Conservation (phyloP, 306 rosid species). For the Glycine soja region DNA sequence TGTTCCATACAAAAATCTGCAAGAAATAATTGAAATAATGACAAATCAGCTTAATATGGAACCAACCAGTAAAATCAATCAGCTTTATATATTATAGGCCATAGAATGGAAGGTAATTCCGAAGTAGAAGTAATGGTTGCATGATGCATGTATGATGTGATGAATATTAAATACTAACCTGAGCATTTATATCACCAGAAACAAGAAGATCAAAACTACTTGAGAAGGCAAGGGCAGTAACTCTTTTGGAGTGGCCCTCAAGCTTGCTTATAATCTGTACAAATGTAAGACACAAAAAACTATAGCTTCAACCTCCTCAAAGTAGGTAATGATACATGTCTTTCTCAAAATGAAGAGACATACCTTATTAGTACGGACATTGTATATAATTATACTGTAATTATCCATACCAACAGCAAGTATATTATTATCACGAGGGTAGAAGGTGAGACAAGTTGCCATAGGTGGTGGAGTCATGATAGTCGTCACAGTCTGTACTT, state of each 20-base stretch:
- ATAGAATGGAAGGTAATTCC: background rate
- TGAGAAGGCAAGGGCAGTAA: constrained; percentile 58
- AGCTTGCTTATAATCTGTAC: constrained; percentile 46
- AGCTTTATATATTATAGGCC: background rate
- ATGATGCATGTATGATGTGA: background rate
- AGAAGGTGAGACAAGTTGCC: constrained; percentile 51
- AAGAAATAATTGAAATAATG: constrained; percentile 6
- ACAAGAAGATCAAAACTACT: constrained; percentile 42
- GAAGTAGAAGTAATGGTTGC: background rate
- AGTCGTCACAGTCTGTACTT: constrained; percentile 39
- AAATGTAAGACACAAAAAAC: constrained; percentile 1
- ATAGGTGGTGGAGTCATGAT: constrained; percentile 49
- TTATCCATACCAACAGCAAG: constrained; percentile 56
- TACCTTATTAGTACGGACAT: constrained; percentile 41
- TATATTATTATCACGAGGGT: constrained; percentile 50
- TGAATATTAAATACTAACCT: constrained; percentile 47
- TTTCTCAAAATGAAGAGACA: constrained; percentile 22
- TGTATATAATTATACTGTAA: constrained; percentile 42
- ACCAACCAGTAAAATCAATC: background rate
- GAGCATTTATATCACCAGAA: constrained; percentile 47
- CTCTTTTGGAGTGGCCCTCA: constrained; percentile 44
- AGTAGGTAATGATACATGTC: background rate
- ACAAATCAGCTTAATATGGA: background rate
- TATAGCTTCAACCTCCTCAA: constrained; percentile 31
- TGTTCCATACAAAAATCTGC: constrained; percentile 52